phyloP scores from a whole-genome alignment of 805 yeast genomes.

The Lipomyces chichibuensis region DNA sequence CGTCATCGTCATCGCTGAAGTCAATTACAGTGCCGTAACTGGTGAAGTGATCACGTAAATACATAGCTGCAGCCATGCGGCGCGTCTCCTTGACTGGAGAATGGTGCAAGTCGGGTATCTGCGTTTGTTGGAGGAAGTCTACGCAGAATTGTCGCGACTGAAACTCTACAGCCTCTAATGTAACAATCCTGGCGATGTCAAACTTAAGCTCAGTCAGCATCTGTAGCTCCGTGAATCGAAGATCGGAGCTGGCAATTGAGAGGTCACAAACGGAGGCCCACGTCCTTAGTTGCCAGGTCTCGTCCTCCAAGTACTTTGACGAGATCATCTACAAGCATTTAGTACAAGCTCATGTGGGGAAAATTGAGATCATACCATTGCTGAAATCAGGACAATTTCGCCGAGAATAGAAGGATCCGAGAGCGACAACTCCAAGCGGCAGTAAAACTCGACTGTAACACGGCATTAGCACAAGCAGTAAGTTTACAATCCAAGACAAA shows the following conservation, averaged over 20 bases:
- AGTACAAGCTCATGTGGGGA: neutral
- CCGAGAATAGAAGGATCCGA: neutral
- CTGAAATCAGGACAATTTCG: constrained; percentile 2
- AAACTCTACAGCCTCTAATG: neutral
- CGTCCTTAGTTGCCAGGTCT: neutral
- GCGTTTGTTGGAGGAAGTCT: neutral
- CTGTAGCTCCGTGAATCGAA: neutral
- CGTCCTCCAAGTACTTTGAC: neutral
- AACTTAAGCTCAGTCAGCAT: neutral
- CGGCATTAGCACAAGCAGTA: neutral
- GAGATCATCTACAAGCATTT: neutral
- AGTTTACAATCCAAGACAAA: neutral
- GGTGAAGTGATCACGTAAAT: neutral
- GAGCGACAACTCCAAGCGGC: neutral
- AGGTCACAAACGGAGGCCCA: neutral
- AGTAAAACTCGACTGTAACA: neutral
- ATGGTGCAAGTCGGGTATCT: neutral
- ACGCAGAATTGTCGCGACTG: neutral
- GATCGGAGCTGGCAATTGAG: neutral
- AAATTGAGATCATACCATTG: neutral
- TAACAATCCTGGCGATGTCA: neutral
- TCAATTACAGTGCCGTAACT: neutral
- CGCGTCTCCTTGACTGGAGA: neutral
- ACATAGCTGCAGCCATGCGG: neutral
- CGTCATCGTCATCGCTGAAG: neutral